Evolutionary conservation across 352 stramenopile genomes (phyloP).

Genomic region (Pythium dissotocum): DNA sequence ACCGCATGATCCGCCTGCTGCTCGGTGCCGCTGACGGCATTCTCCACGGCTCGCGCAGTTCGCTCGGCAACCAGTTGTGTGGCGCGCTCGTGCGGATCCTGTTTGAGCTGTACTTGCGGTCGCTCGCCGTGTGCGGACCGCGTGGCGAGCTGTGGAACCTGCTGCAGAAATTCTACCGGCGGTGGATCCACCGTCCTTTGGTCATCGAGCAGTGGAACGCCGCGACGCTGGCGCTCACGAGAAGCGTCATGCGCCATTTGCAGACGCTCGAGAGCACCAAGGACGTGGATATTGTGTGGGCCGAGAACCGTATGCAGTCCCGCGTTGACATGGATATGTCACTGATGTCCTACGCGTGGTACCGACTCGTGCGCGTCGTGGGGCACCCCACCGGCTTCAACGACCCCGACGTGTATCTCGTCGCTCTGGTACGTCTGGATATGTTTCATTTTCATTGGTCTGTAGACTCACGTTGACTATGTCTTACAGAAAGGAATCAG

Average conservation of each 20-base stretch:
- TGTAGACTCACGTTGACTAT: background rate
- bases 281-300: slow-evolving; percentile 76
- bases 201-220: slow-evolving; percentile 89
- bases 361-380: slow-evolving; percentile 79
- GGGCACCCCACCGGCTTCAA: slow-evolving; percentile 80
- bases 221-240: slow-evolving; percentile 70
- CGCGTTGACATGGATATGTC: slow-evolving; percentile 76
- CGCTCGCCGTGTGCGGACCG: slow-evolving; percentile 65
- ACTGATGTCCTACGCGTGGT: slow-evolving; percentile 83
- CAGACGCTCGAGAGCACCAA: slow-evolving; percentile 49
- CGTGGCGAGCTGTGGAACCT: slow-evolving; percentile 76
- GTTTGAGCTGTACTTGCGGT: slow-evolving; percentile 80
- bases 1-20: slow-evolving; percentile 78
- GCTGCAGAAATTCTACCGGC: slow-evolving; percentile 84
- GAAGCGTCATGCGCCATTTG: slow-evolving; percentile 73
- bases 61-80: slow-evolving; percentile 74
- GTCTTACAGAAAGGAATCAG: slow-evolving; percentile 70
- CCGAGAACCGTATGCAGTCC: slow-evolving; percentile 60
- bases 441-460: background rate
- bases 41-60: slow-evolving; percentile 72
- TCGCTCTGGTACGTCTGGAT: slow-evolving; percentile 55
- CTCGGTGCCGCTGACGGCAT: slow-evolving; percentile 75
- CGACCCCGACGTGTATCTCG: slow-evolving; percentile 83
- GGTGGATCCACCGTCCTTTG: slow-evolving; percentile 84
- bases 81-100: slow-evolving; percentile 73